Base-by-base conservation (phyloP, 2,329 filamentous ascomycete species). In the Chaetomiaceae sp. region DNA sequence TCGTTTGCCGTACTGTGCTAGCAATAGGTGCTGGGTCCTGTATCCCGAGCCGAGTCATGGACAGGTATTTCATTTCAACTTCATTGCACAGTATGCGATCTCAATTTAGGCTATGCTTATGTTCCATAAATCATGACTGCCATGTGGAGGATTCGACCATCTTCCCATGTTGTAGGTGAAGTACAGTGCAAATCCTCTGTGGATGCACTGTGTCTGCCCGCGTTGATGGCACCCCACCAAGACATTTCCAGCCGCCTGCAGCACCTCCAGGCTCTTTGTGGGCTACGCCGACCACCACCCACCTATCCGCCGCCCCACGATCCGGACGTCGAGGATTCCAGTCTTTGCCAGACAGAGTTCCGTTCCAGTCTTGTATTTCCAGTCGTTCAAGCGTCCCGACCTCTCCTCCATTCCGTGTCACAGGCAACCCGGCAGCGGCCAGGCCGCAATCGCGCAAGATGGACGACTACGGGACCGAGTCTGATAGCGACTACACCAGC, bases 381-480 rank as follows among this genome's bases (percentile, higher is more conserved):
- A 39, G 17, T 11, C 37, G 17, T 12, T 19, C 5, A 9, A 9
- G 37, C 27, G 19, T 34, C 45, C 2, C 7, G 14, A 3, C 44
- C 29, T 34, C 29, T 6, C 11, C 43, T 12, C 43, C 20, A 11
- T 25, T 39, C 45, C 29, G 11, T 38, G 11, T 31, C 20, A 44
- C 9, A 20, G 22, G 15, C n/a, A 34, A 40, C 12, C 20, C 14
- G 15, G 20, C 31, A 8, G 33, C 34, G 12, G 36, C 46, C 20
- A 36, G 37, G 65, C 27, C 38, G 11, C 9, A 22, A 29, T 44
- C 40, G 33, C 39, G 27, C 9, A 51, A 37, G 9, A 97, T 97
- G 94, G 94, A 97, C 70, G 92, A 97, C 74, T 97, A 94, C 73
- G 91, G 90, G 62, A 96, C 91, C 69, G 94, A 99, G 73, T 95